These are phyloP conservation scores for Rhodotorula diobovata DNA, from an alignment of 768 basidiomycete genomes.

Conservation along the genomic window DNA sequence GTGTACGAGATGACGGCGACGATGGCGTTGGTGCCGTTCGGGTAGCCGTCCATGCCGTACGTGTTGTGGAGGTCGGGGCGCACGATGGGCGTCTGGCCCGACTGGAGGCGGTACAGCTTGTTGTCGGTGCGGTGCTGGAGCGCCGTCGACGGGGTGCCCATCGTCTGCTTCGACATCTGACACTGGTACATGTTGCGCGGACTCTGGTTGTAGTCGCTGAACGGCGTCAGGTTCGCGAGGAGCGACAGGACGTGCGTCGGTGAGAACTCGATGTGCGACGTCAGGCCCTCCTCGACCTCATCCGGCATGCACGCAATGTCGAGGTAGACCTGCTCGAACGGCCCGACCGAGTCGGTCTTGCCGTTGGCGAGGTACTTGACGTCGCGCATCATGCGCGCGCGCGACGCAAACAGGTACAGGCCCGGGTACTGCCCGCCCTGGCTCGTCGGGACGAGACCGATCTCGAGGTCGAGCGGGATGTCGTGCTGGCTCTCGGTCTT, in stretches of 20 bases:
- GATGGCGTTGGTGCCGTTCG: slow-evolving; percentile 94
- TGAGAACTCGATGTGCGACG: slow-evolving; percentile 87
- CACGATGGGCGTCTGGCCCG: slow-evolving; percentile 89
- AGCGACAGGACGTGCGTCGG: slow-evolving; percentile 96
- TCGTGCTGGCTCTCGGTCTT: slow-evolving; percentile 81
- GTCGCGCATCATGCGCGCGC: slow-evolving; percentile 94
- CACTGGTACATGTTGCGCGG: slow-evolving; percentile 54
- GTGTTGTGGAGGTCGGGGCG: slow-evolving; percentile 84
- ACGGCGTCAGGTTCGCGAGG: slow-evolving; percentile 93
- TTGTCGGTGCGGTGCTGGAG: slow-evolving; percentile 91
- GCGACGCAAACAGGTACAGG: slow-evolving; percentile 79
- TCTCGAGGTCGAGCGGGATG: slow-evolving; percentile 88
- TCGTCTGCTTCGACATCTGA: slow-evolving; percentile 99
- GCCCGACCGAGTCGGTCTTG: slow-evolving; percentile 79
- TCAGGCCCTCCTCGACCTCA: slow-evolving; percentile 68
- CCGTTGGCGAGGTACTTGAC: slow-evolving; percentile 86
- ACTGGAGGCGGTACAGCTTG: slow-evolving; percentile 93
- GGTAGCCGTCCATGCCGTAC: slow-evolving; percentile 98
- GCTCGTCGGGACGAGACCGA: slow-evolving; percentile 80
- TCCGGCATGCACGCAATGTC: slow-evolving; percentile 87
- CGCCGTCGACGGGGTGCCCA: slow-evolving; percentile 96
- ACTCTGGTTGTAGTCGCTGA: slow-evolving; percentile 97
- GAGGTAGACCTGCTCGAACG: slow-evolving; percentile 99
- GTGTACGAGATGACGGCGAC: slow-evolving; percentile 99
- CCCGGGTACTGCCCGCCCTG: slow-evolving; percentile 97